Evolutionary conservation across 2,329 filamentous ascomycete species (phyloP).

Genomic region (Curvularia sp.): DNA sequence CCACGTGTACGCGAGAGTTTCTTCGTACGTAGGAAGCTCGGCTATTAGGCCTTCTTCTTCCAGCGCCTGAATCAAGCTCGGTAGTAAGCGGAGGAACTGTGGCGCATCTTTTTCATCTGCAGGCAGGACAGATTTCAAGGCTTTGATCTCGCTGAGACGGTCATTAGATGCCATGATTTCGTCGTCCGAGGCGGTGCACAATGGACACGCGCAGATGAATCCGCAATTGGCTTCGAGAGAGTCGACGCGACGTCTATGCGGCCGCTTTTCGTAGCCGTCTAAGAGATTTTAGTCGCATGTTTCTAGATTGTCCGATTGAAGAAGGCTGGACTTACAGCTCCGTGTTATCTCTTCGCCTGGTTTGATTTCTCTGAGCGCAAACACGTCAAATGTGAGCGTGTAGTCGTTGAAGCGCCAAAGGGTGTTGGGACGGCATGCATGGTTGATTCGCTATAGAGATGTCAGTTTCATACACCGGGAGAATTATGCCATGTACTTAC

Average conservation of each 20-base stretch:
- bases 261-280: constrained; percentile 40
- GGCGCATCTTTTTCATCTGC: constrained; percentile 27
- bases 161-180: constrained; percentile 32
- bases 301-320: background rate
- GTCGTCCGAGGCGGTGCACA: constrained; percentile 34
- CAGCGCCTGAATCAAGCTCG: constrained; percentile 34
- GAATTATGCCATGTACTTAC: constrained; percentile 25
- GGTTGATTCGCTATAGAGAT: constrained; percentile 41
- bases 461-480: constrained; percentile 3
- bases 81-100: constrained; percentile 33
- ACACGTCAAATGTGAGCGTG: constrained; percentile 37
- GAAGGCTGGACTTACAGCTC: constrained; percentile 31
- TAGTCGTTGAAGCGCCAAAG: constrained; percentile 45
- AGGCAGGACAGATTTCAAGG: constrained; percentile 36
- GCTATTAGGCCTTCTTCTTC: constrained; percentile 38
- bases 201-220: constrained; percentile 42
- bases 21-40: constrained; percentile 40
- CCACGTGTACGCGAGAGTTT: constrained; percentile 46
- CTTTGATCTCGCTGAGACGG: constrained; percentile 37
- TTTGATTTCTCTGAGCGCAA: constrained; percentile 39
- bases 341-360: constrained; percentile 41
- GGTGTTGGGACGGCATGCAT: constrained; percentile 46
- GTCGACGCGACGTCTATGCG: constrained; percentile 24
- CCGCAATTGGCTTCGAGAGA: constrained; percentile 36
- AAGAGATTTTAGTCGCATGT: background rate